Evolutionary conservation across 2,329 filamentous ascomycete genomes (phyloP).

Genomic region (Fusarium brachygibbosum): DNA sequence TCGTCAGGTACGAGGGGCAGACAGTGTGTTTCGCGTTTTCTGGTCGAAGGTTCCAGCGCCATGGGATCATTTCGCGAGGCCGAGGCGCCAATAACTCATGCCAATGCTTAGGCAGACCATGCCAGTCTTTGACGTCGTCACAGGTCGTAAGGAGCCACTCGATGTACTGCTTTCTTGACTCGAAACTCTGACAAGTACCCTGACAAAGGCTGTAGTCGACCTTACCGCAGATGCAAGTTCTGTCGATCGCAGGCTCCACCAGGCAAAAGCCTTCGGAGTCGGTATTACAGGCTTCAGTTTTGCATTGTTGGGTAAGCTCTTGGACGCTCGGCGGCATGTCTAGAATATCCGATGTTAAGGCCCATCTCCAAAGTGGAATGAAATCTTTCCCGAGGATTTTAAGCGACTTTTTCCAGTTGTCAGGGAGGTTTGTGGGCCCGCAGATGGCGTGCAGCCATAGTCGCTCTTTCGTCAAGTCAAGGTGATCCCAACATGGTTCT

Average conservation of each 20-base stretch:
- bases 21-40: accelerated
- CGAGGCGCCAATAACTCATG: neutral
- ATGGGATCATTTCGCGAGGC: conserved; percentile 30
- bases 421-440: neutral
- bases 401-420: neutral
- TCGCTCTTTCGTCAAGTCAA: conserved; percentile 1
- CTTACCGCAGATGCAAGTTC: neutral
- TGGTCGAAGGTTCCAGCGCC: conserved; percentile 22
- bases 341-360: accelerated
- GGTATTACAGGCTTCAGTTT: neutral
- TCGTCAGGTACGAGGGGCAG: conserved; percentile 4
- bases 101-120: conserved; percentile 5
- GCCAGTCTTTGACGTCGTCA: neutral
- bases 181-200: neutral
- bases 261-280: neutral
- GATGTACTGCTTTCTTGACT: neutral
- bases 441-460: conserved; percentile 35
- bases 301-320: neutral
- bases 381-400: neutral
- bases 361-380: neutral
- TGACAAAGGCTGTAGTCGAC: neutral
- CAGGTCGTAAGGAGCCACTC: neutral
- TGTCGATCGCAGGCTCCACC: neutral
- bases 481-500: conserved; percentile 14
- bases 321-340: neutral